phyloP scores from a whole-genome alignment of 192 early-diverging fungal species.

The Diversispora eburnea region DNA sequence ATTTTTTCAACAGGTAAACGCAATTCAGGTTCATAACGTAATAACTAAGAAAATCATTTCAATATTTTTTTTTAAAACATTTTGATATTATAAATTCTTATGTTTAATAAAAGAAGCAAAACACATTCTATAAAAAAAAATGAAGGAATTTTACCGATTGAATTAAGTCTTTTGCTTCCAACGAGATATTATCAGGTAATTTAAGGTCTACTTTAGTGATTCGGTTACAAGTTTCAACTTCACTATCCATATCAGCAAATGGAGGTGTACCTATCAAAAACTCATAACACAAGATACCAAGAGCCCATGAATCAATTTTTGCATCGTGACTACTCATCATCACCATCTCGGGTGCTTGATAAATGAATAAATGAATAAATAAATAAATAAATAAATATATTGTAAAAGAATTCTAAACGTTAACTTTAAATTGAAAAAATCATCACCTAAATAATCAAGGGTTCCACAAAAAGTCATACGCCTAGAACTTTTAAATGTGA shows the following conservation, averaged over 20 bases:
- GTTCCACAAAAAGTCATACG: slow-evolving; percentile 78
- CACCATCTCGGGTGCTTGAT: slow-evolving; percentile 86
- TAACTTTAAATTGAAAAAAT: no score
- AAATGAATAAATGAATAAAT: no score
- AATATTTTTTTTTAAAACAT: no score
- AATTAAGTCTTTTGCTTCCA: slow-evolving; percentile 83
- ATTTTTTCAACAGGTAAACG: slow-evolving; percentile 75
- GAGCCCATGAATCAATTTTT: slow-evolving; percentile 86
- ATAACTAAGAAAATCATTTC: slow-evolving; percentile 46
- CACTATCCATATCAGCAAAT: slow-evolving; percentile 66
- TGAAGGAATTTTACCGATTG: slow-evolving; percentile 47
- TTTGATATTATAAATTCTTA: no score
- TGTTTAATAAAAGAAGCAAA: not conserved
- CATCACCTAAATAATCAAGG: slow-evolving; percentile 72
- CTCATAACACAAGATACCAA: slow-evolving; percentile 91
- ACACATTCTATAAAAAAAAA: not conserved
- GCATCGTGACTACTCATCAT: slow-evolving; percentile 73
- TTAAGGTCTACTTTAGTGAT: slow-evolving; percentile 80
- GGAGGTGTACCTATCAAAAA: slow-evolving; percentile 80
- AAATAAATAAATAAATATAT: no score
- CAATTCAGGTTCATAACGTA: slow-evolving; percentile 69
- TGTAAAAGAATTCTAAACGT: no score
- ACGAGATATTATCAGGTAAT: slow-evolving; percentile 73
- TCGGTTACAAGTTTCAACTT: slow-evolving; percentile 57
- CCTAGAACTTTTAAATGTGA: not conserved